These are phyloP conservation scores for Spirogloea muscicola DNA, from an alignment of 139 green algal genomes.

Conservation along the genomic window DNA sequence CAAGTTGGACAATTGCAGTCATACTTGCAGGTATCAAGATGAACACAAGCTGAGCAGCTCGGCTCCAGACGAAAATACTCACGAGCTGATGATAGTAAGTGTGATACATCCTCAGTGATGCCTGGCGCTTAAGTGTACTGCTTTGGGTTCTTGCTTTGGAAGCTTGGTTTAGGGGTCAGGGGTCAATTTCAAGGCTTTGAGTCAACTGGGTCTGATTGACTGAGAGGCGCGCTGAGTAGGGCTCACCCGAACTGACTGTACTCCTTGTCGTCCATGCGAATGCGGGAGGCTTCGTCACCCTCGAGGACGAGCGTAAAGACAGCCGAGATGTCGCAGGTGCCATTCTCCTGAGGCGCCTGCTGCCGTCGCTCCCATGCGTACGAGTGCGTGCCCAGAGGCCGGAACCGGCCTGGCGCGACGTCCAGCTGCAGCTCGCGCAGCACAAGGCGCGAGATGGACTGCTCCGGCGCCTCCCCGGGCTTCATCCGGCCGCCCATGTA, in stretches of 20 bases:
- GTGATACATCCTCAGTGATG: too few relatives aligned
- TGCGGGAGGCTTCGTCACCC: not conserved
- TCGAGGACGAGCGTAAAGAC: slow-evolving; percentile 17
- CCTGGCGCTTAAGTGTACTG: too few relatives aligned
- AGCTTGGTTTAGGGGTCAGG: too few relatives aligned
- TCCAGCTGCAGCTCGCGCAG: slow-evolving; percentile 5
- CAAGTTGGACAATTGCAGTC: too few relatives aligned
- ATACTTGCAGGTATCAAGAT: not conserved
- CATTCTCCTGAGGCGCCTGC: slow-evolving; percentile 21
- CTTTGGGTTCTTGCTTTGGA: too few relatives aligned
- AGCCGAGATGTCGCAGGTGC: slow-evolving; percentile 20
- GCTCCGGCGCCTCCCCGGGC: slow-evolving; percentile 23
- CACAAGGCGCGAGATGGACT: slow-evolving; percentile 13
- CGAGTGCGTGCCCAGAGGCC: slow-evolving; percentile 23
- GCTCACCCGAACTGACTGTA: slow-evolving; percentile 9
- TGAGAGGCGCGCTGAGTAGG: not conserved
- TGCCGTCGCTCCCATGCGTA: slow-evolving; percentile 5
- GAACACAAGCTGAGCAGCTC: not conserved
- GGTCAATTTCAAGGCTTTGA: not conserved
- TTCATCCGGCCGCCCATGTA: slow-evolving; percentile 29
- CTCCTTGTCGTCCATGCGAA: slow-evolving; percentile 28
- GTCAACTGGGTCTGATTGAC: not conserved
- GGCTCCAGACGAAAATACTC: not conserved
- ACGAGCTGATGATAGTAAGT: not conserved
- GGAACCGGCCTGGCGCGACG: not conserved